Conservation (phyloP, 2,329 filamentous ascomycete genomes). For the Xylariomycetidae sp. region DNA sequence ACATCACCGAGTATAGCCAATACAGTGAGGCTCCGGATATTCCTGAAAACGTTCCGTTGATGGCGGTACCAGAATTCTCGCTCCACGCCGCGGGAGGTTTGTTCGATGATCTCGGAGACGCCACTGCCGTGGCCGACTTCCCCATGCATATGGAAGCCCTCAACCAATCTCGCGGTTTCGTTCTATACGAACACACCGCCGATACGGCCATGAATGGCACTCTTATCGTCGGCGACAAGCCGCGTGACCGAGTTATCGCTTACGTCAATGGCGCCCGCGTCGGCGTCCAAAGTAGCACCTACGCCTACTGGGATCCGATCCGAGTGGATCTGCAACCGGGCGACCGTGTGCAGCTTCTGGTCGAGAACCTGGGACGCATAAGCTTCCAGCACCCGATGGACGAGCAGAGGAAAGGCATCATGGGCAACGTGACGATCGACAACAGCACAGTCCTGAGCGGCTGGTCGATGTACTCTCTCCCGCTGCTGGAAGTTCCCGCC, state of each 20-base stretch:
- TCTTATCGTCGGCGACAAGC: conserved; percentile 30
- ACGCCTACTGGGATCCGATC: conserved; percentile 29
- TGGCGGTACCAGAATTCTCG: conserved; percentile 26
- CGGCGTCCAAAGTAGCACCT: conserved; percentile 37
- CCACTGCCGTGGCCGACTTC: conserved; percentile 7
- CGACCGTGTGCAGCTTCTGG: conserved; percentile 32
- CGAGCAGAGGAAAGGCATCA: conserved; percentile 37
- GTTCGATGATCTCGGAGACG: conserved; percentile 25
- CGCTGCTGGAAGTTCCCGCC: conserved; percentile 15
- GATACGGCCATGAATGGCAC: conserved; percentile 19
- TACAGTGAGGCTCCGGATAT: conserved; percentile 27
- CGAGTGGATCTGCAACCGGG: conserved; percentile 27
- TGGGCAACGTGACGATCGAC: conserved; percentile 32
- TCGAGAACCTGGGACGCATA: conserved; percentile 41
- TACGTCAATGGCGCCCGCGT: conserved; percentile 34
- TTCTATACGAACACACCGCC: conserved; percentile 31
- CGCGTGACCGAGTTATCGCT: conserved; percentile 36
- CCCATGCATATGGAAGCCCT: conserved; percentile 36
- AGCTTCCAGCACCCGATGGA: conserved; percentile 30
- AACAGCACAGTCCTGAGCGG: conserved; percentile 16
- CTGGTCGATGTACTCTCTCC: conserved; percentile 31
- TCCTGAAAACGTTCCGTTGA: conserved; percentile 19
- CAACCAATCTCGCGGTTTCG: conserved; percentile 34
- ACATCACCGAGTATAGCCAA: conserved; percentile 27
- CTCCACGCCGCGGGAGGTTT: conserved; percentile 29